A percentile compares a stretch with the other conserved stretches of the same genome.
Conservation (phyloP, 2,329 filamentous ascomycete genomes). For the Metarhizium robertsii region DNA sequence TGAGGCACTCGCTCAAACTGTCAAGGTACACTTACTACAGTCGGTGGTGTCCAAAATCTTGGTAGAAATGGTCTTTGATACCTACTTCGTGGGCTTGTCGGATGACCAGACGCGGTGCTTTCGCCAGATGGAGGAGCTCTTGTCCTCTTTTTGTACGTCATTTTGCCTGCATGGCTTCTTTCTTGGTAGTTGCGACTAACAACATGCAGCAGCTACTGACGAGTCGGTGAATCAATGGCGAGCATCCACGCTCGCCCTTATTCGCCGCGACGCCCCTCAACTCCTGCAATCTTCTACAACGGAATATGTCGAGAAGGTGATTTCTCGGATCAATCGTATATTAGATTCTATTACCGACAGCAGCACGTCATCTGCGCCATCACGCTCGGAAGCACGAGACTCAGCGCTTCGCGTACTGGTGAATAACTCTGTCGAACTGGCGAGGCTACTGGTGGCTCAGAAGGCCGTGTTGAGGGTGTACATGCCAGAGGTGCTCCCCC, state of each 20-base stretch:
- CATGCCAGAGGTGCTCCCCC: constrained; percentile 44
- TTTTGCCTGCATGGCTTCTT: background rate
- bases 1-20: constrained; percentile 39
- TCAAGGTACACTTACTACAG: constrained; percentile 55
- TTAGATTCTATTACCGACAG: constrained; percentile 35
- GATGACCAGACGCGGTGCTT: constrained; percentile 42
- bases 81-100: constrained; percentile 55
- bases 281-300: constrained; percentile 37
- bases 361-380: constrained; percentile 14
- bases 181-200: background rate
- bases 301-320: constrained; percentile 36
- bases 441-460: constrained; percentile 47
- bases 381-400: constrained; percentile 35
- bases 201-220: constrained; percentile 27
- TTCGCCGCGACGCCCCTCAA: constrained; percentile 42
- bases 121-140: constrained; percentile 35
- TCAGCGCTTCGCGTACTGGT: constrained; percentile 44
- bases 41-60: constrained; percentile 50
- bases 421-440: constrained; percentile 43
- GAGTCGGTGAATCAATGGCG: constrained; percentile 58
- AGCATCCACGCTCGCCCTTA: constrained; percentile 50
- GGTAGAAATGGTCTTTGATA: constrained; percentile 50
- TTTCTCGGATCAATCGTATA: constrained; percentile 38
- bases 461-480: constrained; percentile 47
- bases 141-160: constrained; percentile 31